Evolutionary conservation across 805 yeast genomes (phyloP), one percentile per base, ranked within the genome.

Genomic region (Lipomyces yamadae): DNA sequence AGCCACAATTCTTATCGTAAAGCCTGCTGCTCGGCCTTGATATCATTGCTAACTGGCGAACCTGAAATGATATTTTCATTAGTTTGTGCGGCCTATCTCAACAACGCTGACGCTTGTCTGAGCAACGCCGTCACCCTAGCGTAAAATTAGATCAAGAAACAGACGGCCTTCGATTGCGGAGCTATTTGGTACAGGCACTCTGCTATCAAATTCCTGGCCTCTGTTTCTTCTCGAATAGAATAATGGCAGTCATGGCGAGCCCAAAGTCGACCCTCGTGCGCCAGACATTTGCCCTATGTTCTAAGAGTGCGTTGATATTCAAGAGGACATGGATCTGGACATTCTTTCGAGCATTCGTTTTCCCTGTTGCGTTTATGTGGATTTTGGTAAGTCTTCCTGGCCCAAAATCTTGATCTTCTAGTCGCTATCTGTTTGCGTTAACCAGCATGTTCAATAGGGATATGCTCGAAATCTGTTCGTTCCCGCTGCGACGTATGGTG

Each of bases 321-420:
- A 32, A 68, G 39, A 62, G 78, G 45, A 62, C 72, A 13, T 76
- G 77, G 78, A 72, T 72, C 66, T 74, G 76, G 76, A 76, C 77
- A 8, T 35, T 75, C 15, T 74, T 77, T 65, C 68, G 80, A 58
- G 72, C 78, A 0, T 70, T 74, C 34, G 53, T 75, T 4, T 64
- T 77, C 13, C 80, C 80, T 0, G 68, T 77, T 8, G 78, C 75
- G 6, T 76, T 71, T 55, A 73, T 76, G 60, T 70, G 76, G 62
- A 74, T 77, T 39, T 70, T 77, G 76, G 78, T 75, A 61, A 55
- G 75, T 66, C 56, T 24, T 24, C 24, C 24, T 30, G 10, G 13
- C n/a, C 48, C 24, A 24, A 24, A 24, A 24, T 1, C 24, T 24
- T 29, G 48, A 11, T 30, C 5, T 42, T 42, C 45, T 33, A 6